Evolutionary conservation across 495 filamentous ascomycete genomes (phyloP), one percentile per base, ranked within the genome.

Genomic region (Annulohypoxylon maeteangense): DNA sequence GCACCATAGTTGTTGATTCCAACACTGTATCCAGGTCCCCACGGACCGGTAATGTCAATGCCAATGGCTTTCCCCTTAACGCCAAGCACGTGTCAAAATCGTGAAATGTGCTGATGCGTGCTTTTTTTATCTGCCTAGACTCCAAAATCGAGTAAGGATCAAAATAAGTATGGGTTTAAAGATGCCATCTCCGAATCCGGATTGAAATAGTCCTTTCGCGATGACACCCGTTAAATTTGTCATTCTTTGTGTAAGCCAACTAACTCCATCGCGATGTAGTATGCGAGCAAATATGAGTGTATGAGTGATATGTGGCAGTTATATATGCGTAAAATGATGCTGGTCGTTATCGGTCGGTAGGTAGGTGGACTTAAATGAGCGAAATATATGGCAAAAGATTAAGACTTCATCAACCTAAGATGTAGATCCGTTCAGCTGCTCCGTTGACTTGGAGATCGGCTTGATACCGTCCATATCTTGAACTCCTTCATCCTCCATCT

Each of bases 401-500:
- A 25, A 20, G 16, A 16, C 54, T 53, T 66, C 54, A 55, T 59
- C 62, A 40, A 20, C 48, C 59, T 70, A 69, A 45, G 69, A 74
- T 55, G 65, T 53, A 50, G 62, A 65, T 25, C 65, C 68, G 29
- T 72, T 68, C 62, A 62, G 47, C 50, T 32, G 76, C 66, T 54
- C 72, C 32, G 72, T 71, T 20, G 76, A 63, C 51, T 68, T 74
- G 54, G 64, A 67, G 55, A 62, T 55, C 23, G 76, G 71, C 51
- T 73, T 67, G 57, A 70, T 72, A 65, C 70, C 67, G 44, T 82
- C 79, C 75, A 79, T 77, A 62, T 80, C 80, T 23, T 81, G 77
- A 40, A 81, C 45, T 5, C 79, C 81, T 61, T 83, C 81, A 29
- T 82, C 81, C 51, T 76, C 72, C 45, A 78, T 69, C 44, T 78